Conservation (phyloP, 129 eudicot genomes). For the Smallanthus sonchifolius region DNA sequence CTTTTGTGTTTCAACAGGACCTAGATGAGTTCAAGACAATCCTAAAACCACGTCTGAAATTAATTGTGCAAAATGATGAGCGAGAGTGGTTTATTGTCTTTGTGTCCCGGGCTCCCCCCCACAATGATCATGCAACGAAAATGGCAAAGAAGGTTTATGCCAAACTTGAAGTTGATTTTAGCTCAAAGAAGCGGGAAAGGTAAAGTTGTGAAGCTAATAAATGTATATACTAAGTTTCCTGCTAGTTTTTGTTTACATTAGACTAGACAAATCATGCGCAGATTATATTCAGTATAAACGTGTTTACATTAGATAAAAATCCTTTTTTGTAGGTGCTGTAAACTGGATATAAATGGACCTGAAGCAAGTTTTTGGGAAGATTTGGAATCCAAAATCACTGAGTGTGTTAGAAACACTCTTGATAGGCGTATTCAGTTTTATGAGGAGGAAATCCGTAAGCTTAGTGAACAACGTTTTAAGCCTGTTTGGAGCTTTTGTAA, state of each 20-base stretch:
- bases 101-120: slow-evolving; percentile 88
- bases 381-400: slow-evolving; percentile 81
- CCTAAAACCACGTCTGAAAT: slow-evolving; percentile 88
- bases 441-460: slow-evolving; percentile 96
- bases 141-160: slow-evolving; percentile 96
- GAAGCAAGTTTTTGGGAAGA: slow-evolving; percentile 92
- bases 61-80: slow-evolving; percentile 94
- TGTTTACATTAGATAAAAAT: slow-evolving; percentile 3
- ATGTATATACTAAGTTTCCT: not conserved
- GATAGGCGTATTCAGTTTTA: slow-evolving; percentile 92
- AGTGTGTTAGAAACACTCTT: slow-evolving; percentile 77
- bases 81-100: slow-evolving; percentile 97
- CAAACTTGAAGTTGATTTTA: slow-evolving; percentile 94
- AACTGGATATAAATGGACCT: slow-evolving; percentile 76
- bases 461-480: slow-evolving; percentile 94
- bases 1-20: slow-evolving; percentile 48
- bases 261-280: not conserved
- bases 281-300: not conserved
- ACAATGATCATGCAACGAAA: slow-evolving; percentile 88
- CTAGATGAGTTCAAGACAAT: slow-evolving; percentile 98
- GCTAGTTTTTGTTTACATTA: not conserved
- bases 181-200: slow-evolving; percentile 97
- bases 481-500: slow-evolving; percentile 98
- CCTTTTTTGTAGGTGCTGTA: slow-evolving; percentile 74
- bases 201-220: slow-evolving; percentile 21